Base-by-base conservation (phyloP, 345 rosid species). In the Hirschfeldia incana region DNA sequence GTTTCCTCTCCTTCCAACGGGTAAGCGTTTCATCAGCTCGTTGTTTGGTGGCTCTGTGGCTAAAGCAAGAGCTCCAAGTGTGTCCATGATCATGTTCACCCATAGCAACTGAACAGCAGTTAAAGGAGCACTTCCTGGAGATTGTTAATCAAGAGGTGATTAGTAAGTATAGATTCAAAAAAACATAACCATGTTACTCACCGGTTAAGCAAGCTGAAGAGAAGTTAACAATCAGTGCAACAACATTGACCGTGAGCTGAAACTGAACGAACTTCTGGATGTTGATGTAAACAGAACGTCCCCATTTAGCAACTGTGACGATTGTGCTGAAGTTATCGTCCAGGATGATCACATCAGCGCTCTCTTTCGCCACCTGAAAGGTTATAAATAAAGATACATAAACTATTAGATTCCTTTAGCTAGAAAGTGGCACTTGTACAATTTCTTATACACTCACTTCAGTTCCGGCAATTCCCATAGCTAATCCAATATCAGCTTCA, bases 381-480 rank as follows among this genome's bases (percentile, higher is more conserved):
- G 81, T 72, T 67, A 53, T 9, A 8, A 53, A 28, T 9, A 8
- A 53, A 28, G 57, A 36, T 1, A 21, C 0, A 15, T 27, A 53
- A 15, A 4, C 3, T 5, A 3, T 17, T n/a, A 73, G 78, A 58
- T 13, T 44, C 30, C n/a, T 60, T 53, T 15, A 77, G 15, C 65
- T 70, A 21, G 6, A 8, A n/a, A 49, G 26, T 49, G 4, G n/a
- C 70, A 69, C 9, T 1, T 46, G 3, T 16, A 32, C 12, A 34
- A 13, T 5, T n/a, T 7, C 29, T 26, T 34, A 69, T 67, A 49
- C 36, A 74, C 82, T 70, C 27, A 90, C 98, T 93, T 92, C 97
- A 73, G 98, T 94, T 83, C 98, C 98, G 2, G 98, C 97, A 63
- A 92, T 94, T 84, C 98, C 98, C 98, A 92, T 94, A 27, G 98